Conservation (phyloP, 345 rosid species). For the Eucalyptus fibrosa region DNA sequence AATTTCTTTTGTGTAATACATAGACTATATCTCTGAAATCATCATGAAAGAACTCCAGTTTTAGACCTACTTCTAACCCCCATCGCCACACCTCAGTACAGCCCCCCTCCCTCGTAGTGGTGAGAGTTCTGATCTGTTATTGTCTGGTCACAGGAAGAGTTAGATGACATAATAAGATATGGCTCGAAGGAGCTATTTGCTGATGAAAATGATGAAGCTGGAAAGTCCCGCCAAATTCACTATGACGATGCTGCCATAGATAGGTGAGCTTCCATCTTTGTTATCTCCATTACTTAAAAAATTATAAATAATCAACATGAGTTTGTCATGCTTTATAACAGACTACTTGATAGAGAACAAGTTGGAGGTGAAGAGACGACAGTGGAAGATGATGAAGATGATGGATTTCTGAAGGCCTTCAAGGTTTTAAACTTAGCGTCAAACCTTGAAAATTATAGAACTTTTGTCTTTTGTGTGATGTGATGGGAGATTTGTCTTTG, state of each 20-base stretch:
- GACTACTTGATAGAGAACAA: constrained; percentile 92
- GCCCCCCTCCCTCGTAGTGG: not conserved
- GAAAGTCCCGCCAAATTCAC: constrained; percentile 95
- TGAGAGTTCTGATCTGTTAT: not conserved
- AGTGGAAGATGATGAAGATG: constrained; percentile 87
- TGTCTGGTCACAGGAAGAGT: constrained; percentile 55
- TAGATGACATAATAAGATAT: constrained; percentile 95
- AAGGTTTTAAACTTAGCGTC: constrained; percentile 34
- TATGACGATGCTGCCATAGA: constrained; percentile 94
- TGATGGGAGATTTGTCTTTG: not conserved
- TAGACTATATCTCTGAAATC: not conserved
- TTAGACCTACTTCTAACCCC: not conserved
- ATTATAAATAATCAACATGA: not conserved
- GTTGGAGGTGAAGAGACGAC: constrained; percentile 75
- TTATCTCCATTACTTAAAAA: not conserved
- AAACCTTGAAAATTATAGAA: not conserved
- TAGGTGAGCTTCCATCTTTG: constrained; percentile 30
- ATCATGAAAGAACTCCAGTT: not conserved
- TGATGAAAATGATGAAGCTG: constrained; percentile 91
- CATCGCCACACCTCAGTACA: not conserved
- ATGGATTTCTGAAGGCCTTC: constrained; percentile 95
- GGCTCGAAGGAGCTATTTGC: constrained; percentile 98
- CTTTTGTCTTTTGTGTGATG: not conserved
- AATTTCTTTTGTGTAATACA: not conserved
- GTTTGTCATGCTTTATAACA: not conserved